Evolutionary conservation across 805 yeast species (phyloP), one percentile per base, ranked within the genome.

Genomic region (Yarrowia deformans): DNA sequence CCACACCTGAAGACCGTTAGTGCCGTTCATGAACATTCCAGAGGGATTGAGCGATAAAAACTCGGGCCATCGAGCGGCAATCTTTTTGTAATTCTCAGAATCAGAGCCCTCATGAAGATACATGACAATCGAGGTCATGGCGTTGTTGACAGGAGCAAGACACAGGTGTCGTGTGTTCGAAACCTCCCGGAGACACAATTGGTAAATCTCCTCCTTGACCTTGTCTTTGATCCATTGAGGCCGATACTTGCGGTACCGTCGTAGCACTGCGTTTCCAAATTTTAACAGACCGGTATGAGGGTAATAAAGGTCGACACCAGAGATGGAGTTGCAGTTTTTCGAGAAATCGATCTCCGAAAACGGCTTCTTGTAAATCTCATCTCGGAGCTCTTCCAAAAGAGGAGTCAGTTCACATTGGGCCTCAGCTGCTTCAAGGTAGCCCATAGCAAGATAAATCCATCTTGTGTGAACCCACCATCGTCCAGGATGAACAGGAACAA

Each of bases 391-490:
- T 70, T 77, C 76, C 52, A 95, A 78, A 39, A 95, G 78, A 0
- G 90, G 89, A 71, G 87, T 89, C 67, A 89, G 73, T 7, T 83
- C 85, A 74, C 92, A 88, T 68, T 83, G 80, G 45, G 83, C 81
- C 69, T 80, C 80, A 39, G 84, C 82, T 61, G 90, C 81, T 14
- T 90, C 86, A 9, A 95, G 77, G 77, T 94, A 95, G 18, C 97
- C 94, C 74, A 94, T 80, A 0, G 98, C 93, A 42, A 90, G 78
- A 74, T 93, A 95, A 29, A 95, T 91, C 0, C 95, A 97, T 69
- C 99, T 83, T 0, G 98, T 93, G 75, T 95, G 99, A 29, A 94
- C 97, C 99, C 99, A 95, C 99, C 98, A 95, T 76, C 91, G 85
- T 43, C 93, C 96, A 0, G 99, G 99, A 75, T 95, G 98, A 49